phyloP scores from a whole-genome alignment of 176 grass and related monocot genomes.

The Oryza nivara region DNA sequence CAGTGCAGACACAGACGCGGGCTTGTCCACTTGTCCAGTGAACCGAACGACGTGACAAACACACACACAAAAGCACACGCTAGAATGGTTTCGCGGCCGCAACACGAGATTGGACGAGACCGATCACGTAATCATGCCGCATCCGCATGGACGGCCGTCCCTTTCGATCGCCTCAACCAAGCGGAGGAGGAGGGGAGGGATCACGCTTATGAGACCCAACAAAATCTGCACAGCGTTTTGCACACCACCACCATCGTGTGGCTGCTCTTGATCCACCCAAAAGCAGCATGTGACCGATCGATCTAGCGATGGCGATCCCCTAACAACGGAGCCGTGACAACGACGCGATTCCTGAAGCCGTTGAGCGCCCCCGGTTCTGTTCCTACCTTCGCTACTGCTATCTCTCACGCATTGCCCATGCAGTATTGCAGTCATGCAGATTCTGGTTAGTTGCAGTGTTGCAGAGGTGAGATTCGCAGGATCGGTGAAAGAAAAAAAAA shows the following conservation, averaged over 20 bases:
- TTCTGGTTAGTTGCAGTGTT: conserved; percentile 16
- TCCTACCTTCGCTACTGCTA: not conserved
- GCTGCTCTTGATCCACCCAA: conserved; percentile 39
- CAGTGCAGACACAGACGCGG: conserved; percentile 15
- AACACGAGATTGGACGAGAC: conserved; percentile 5
- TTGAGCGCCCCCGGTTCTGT: not conserved
- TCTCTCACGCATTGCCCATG: conserved; percentile 31
- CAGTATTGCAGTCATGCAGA: conserved; percentile 25
- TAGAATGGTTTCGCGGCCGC: conserved; percentile 18
- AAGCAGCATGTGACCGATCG: conserved; percentile 49
- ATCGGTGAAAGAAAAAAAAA: not conserved
- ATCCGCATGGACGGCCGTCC: not conserved
- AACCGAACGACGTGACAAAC: conserved; percentile 4
- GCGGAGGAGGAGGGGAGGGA: too few relatives aligned
- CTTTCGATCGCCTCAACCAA: conserved; percentile 2
- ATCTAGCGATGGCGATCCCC: conserved; percentile 54
- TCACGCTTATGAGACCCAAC: not conserved
- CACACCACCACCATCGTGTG: not conserved
- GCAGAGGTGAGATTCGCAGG: conserved; percentile 42
- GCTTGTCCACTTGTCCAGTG: conserved; percentile 7
- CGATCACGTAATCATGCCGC: conserved; percentile 2
- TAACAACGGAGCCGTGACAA: conserved; percentile 39
- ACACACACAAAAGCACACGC: not conserved
- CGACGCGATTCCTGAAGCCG: conserved; percentile 30
- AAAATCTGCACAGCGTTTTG: not conserved